Conservation (phyloP, 164 flowering plant genomes). For the Chimonanthus salicifolius region DNA sequence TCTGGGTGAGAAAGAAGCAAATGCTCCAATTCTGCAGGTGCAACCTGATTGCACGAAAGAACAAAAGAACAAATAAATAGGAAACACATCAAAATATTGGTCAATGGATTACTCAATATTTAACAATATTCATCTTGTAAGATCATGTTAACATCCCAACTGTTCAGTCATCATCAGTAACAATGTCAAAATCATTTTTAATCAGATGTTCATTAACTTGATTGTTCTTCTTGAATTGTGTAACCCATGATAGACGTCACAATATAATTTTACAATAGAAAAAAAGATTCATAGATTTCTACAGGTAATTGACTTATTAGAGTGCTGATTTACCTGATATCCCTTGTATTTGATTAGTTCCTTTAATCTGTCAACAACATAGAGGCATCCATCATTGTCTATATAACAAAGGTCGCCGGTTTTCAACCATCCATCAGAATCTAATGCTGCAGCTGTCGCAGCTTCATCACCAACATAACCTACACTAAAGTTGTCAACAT, state of each 20-base stretch:
- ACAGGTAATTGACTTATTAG: background rate
- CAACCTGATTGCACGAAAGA: slow-evolving; percentile 42
- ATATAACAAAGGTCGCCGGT: slow-evolving; percentile 65
- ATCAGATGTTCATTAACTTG: no score
- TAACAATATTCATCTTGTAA: no score
- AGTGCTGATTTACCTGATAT: slow-evolving; percentile 24
- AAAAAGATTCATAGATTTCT: background rate
- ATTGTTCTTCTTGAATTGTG: no score
- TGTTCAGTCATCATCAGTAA: no score
- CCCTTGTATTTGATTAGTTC: slow-evolving; percentile 66
- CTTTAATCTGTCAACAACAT: slow-evolving; percentile 52
- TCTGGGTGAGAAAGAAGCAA: slow-evolving; percentile 68
- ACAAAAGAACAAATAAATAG: no score
- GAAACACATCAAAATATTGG: no score
- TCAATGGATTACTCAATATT: no score
- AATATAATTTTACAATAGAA: no score
- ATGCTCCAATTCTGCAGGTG: slow-evolving; percentile 91
- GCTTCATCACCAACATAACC: slow-evolving; percentile 39
- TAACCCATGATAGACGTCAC: no score
- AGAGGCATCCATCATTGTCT: slow-evolving; percentile 48
- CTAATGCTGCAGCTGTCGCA: slow-evolving; percentile 33
- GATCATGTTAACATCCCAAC: no score
- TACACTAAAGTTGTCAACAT: slow-evolving; percentile 7
- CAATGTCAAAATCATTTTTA: no score
- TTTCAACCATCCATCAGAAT: slow-evolving; percentile 51